phyloP scores from a whole-genome alignment of 169 alveolate genomes.

The Plasmodium blacklocki region DNA sequence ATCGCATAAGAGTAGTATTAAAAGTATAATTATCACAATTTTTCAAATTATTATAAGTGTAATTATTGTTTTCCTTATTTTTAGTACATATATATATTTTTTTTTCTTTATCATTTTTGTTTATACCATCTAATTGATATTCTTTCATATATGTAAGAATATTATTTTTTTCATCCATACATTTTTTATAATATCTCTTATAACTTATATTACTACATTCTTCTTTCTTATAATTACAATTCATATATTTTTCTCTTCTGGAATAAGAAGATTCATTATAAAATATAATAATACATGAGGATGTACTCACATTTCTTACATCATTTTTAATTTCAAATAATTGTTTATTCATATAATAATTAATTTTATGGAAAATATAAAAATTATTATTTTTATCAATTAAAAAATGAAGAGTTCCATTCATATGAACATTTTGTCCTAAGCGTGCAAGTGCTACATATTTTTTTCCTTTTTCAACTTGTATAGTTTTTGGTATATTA shows the following conservation, averaged over 20 bases:
- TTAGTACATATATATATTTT: neutral
- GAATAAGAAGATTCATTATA: constrained; percentile 1
- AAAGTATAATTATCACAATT: too few relatives aligned
- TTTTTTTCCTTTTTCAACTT: constrained; percentile 17
- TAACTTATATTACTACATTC: too few relatives aligned
- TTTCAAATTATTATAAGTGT: too few relatives aligned
- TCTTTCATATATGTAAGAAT: too few relatives aligned
- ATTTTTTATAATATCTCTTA: too few relatives aligned
- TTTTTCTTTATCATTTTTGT: too few relatives aligned
- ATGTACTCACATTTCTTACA: neutral
- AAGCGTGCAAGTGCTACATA: neutral
- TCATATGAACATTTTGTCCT: neutral
- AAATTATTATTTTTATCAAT: constrained; percentile 14
- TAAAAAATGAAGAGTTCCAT: constrained; percentile 9
- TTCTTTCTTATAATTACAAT: too few relatives aligned
- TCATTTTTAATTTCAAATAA: neutral
- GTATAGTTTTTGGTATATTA: constrained; percentile 17
- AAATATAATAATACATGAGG: constrained; percentile 20
- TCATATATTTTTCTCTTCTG: neutral
- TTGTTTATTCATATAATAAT: constrained; percentile 45
- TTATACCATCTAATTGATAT: too few relatives aligned
- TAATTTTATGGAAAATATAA: constrained; percentile 52
- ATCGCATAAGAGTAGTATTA: too few relatives aligned
- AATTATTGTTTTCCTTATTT: neutral
- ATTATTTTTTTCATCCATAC: too few relatives aligned